Evolutionary conservation across 176 grass and related monocot species (phyloP).

Genomic region (Panicum miliaceum): DNA sequence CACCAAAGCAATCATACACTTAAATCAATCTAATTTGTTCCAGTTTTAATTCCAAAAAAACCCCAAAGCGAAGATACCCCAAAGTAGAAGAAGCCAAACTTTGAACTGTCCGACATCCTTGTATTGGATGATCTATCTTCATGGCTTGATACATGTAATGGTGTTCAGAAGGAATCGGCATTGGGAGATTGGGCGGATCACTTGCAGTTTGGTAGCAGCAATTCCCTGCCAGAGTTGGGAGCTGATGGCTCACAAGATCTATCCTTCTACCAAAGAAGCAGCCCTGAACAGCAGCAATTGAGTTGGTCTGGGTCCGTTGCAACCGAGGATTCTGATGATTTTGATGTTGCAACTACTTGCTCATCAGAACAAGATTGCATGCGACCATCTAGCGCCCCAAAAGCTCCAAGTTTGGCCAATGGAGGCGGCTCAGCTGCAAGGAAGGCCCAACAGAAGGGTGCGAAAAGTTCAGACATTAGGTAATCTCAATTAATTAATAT

Average conservation of each 20-base stretch:
- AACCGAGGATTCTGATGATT: slow-evolving; percentile 73
- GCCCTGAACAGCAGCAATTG: slow-evolving; percentile 48
- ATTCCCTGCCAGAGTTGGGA: slow-evolving; percentile 56
- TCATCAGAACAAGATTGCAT: slow-evolving; percentile 65
- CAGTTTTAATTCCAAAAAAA: slow-evolving; percentile 12
- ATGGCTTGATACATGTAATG: slow-evolving; percentile 35
- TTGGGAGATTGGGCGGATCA: slow-evolving; percentile 47
- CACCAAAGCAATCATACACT: neutral
- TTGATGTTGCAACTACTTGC: slow-evolving; percentile 61
- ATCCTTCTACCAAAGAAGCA: slow-evolving; percentile 52
- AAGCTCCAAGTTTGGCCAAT: slow-evolving; percentile 39
- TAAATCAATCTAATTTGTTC: slow-evolving; percentile 26
- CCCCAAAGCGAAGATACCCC: slow-evolving; percentile 28
- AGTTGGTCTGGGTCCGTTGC: slow-evolving; percentile 53
- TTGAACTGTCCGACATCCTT: neutral
- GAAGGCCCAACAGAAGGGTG: slow-evolving; percentile 43
- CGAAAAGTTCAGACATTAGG: slow-evolving; percentile 55
- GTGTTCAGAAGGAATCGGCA: slow-evolving; percentile 40
- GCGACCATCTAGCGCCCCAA: slow-evolving; percentile 52
- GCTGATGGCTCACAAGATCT: slow-evolving; percentile 49
- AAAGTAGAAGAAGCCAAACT: slow-evolving; percentile 35
- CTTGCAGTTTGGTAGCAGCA: slow-evolving; percentile 42
- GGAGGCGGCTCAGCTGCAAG: slow-evolving; percentile 40
- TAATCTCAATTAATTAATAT: slow-evolving; percentile 24
- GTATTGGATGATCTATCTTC: slow-evolving; percentile 34